These are phyloP conservation scores for Eleusine coracana DNA, from an alignment of 176 grass and related monocot species.

Conservation along the genomic window DNA sequence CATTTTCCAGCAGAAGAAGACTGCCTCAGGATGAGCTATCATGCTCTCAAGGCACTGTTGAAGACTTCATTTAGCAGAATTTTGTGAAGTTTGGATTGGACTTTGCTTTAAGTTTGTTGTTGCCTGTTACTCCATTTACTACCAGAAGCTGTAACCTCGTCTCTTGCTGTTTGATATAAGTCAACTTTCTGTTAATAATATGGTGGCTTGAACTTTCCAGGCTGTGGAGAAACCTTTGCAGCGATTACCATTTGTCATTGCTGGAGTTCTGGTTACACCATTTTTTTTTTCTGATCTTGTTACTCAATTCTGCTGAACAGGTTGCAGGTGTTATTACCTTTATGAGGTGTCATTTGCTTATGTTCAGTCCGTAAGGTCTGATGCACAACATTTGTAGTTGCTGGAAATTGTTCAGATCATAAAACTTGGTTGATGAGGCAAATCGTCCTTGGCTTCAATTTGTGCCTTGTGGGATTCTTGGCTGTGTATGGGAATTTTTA, in stretches of 20 bases:
- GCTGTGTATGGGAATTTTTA: not conserved
- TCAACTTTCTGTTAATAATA: constrained; percentile 54
- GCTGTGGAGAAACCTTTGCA: constrained; percentile 31
- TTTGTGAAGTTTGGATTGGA: constrained; percentile 40
- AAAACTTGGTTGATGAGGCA: not conserved
- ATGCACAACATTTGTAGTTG: not conserved
- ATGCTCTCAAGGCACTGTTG: constrained; percentile 11
- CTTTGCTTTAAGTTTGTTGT: constrained; percentile 38
- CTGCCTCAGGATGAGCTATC: constrained; percentile 57
- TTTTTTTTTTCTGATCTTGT: not conserved
- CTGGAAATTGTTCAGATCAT: not conserved
- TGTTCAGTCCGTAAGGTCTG: not conserved
- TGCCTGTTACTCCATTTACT: constrained; percentile 38
- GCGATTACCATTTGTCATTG: constrained; percentile 9
- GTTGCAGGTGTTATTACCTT: not conserved
- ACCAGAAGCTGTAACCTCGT: constrained; percentile 42
- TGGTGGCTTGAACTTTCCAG: constrained; percentile 49
- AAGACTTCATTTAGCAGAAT: constrained; percentile 30
- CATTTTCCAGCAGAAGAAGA: constrained; percentile 82
- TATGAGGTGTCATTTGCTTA: not conserved
- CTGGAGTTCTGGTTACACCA: not conserved
- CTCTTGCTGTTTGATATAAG: constrained; percentile 34
- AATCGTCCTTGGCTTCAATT: not conserved
- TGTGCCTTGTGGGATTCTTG: not conserved
- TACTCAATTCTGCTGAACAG: not conserved